phyloP scores from a whole-genome alignment of 2,329 filamentous ascomycete genomes.

The Helotiales sp. region DNA sequence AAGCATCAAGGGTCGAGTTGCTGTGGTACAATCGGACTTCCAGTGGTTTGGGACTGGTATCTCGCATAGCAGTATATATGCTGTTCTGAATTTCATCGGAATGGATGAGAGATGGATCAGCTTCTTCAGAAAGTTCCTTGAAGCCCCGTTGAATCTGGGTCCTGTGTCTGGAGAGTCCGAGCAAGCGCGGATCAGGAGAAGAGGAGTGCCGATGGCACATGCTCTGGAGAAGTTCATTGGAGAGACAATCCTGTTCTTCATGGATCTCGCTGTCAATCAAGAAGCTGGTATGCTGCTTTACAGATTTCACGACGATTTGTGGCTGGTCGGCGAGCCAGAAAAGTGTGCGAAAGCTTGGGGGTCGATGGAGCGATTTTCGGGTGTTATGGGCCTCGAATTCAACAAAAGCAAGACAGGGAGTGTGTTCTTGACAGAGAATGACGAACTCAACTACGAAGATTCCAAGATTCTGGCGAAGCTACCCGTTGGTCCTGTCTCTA shows the following conservation, averaged over 20 bases:
- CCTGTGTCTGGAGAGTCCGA: conserved; percentile 24
- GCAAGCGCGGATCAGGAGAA: conserved; percentile 42
- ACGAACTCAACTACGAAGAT: conserved; percentile 11
- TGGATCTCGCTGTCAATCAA: conserved; percentile 64
- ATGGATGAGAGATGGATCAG: conserved; percentile 53
- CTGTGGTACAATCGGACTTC: conserved; percentile 55
- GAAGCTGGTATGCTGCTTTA: conserved; percentile 55
- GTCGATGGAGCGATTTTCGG: conserved; percentile 52
- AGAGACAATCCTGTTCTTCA: conserved; percentile 60
- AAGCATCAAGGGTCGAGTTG: conserved; percentile 47
- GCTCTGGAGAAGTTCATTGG: conserved; percentile 58
- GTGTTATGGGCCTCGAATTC: conserved; percentile 54
- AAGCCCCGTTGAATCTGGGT: conserved; percentile 57
- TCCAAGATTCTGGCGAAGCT: conserved; percentile 31
- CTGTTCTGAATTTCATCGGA: conserved; percentile 57
- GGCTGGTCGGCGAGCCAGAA: conserved; percentile 60
- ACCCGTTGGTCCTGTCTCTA: conserved; percentile 51
- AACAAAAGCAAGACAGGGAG: conserved; percentile 58
- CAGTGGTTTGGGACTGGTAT: conserved; percentile 56
- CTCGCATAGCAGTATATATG: conserved; percentile 57
- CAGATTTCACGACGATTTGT: conserved; percentile 63
- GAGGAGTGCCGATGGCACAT: conserved; percentile 60
- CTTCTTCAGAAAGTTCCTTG: conserved; percentile 60
- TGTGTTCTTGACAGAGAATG: conserved; percentile 38
- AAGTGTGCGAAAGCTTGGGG: conserved; percentile 57